These are phyloP conservation scores for Calocybe gambosa DNA, from an alignment of 1,284 basidiomycete species.

Conservation along the genomic window DNA sequence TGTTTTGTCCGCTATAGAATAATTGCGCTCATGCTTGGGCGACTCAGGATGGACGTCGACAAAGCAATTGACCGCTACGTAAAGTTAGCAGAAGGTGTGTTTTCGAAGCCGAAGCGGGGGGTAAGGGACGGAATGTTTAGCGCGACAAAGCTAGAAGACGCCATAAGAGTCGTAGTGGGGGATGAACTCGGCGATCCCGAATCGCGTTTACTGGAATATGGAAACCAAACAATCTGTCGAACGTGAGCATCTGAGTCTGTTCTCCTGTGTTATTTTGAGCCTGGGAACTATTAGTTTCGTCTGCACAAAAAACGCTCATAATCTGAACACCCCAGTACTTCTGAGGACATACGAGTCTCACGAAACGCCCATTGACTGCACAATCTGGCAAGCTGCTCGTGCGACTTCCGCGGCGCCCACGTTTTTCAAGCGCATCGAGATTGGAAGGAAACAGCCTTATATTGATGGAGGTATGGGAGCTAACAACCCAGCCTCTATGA, in stretches of 20 bases:
- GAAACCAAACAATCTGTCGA: not conserved
- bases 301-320: not conserved
- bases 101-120: not conserved
- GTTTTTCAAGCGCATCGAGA: not conserved
- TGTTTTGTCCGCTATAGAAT: not conserved
- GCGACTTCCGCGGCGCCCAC: slow-evolving; percentile 2
- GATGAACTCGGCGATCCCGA: not conserved
- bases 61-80: slow-evolving; percentile 1
- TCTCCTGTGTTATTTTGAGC: not conserved
- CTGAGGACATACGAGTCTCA: slow-evolving; percentile 1
- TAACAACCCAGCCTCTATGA: not conserved
- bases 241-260: not conserved
- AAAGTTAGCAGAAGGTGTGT: not conserved
- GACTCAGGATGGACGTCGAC: slow-evolving; percentile 4
- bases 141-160: not conserved
- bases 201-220: not conserved
- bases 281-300: slow-evolving; percentile 1
- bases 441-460: not conserved
- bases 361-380: not conserved
- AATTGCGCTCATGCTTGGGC: slow-evolving; percentile 7
- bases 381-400: not conserved
- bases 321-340: not conserved
- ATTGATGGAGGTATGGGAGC: not conserved
- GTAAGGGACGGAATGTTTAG: not conserved
- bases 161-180: not conserved